Percentiles rank a stretch among this genome's conserved stretches.
phyloP scores from a whole-genome alignment of 257 asterid species.

The Solanum chiquidenum region DNA sequence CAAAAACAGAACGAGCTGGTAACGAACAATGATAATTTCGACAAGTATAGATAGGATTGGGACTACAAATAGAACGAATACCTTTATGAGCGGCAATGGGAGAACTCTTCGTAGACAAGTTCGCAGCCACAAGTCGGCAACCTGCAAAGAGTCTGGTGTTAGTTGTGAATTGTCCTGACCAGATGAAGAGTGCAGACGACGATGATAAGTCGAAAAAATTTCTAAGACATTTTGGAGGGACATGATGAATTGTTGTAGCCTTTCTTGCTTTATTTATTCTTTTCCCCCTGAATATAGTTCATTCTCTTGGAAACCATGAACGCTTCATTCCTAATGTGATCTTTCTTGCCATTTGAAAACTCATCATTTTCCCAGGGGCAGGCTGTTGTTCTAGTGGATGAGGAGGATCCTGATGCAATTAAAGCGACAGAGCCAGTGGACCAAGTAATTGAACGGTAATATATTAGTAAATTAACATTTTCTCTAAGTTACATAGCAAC shows the following conservation, averaged over 20 bases:
- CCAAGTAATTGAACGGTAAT: conserved; percentile 19
- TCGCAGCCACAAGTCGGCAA: neutral
- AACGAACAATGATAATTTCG: neutral
- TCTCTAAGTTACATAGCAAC: neutral
- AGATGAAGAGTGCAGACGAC: neutral
- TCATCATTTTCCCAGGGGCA: neutral
- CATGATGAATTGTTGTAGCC: neutral
- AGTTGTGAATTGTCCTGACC: neutral
- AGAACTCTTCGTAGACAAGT: neutral
- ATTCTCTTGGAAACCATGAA: neutral
- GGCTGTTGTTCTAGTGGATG: conserved; percentile 69
- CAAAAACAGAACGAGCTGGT: neutral
- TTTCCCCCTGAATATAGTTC: neutral
- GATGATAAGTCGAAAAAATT: neutral
- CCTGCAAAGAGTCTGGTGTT: neutral
- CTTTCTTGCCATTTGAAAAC: neutral
- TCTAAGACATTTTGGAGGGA: neutral
- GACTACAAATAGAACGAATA: neutral
- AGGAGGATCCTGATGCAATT: conserved; percentile 56
- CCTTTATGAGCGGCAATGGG: neutral
- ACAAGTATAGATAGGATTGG: neutral
- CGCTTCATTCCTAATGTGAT: neutral
- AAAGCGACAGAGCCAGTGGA: conserved; percentile 19
- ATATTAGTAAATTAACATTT: neutral
- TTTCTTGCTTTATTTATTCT: neutral